Percentiles rank a stretch among this genome's conserved stretches.
Conservation (phyloP, 2,329 filamentous ascomycete genomes). For the Talaromyces sp. region DNA sequence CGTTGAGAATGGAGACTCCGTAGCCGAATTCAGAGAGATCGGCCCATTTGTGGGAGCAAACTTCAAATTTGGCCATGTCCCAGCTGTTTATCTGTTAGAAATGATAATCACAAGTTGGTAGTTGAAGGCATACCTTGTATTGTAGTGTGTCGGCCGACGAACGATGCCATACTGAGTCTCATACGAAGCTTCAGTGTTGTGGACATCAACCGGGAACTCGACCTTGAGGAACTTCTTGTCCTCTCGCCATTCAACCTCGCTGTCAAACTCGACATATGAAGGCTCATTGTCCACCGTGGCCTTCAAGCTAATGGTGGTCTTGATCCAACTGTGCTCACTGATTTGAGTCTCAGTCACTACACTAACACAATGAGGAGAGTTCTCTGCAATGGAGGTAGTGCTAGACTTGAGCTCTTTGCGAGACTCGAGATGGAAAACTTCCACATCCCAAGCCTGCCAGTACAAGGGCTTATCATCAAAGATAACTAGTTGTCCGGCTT, state of each 20-base stretch:
- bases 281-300: slow-evolving; percentile 63
- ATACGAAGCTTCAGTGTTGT: slow-evolving; percentile 89
- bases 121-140: slow-evolving; percentile 65
- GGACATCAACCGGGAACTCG: slow-evolving; percentile 90
- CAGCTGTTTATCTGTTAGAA: slow-evolving; percentile 50
- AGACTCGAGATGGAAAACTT: slow-evolving; percentile 90
- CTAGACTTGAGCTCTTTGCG: slow-evolving; percentile 69
- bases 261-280: slow-evolving; percentile 72
- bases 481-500: slow-evolving; percentile 87
- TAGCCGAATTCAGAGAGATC: slow-evolving; percentile 85
- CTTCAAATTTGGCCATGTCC: slow-evolving; percentile 98
- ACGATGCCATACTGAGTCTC: slow-evolving; percentile 93
- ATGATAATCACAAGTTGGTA: background rate
- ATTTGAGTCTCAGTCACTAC: slow-evolving; percentile 82
- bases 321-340: slow-evolving; percentile 80
- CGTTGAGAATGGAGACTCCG: slow-evolving; percentile 88
- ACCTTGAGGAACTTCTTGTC: slow-evolving; percentile 98
- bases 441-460: slow-evolving; percentile 98
- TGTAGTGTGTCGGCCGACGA: slow-evolving; percentile 91
- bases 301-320: slow-evolving; percentile 76
- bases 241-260: slow-evolving; percentile 95
- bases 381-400: slow-evolving; percentile 68
- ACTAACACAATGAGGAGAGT: slow-evolving; percentile 71
- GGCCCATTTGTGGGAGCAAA: slow-evolving; percentile 92
- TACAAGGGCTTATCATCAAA: slow-evolving; percentile 97